Percentiles rank a stretch among this genome's conserved stretches.
These are phyloP conservation scores for Arthrobotrys megalospora DNA, from an alignment of 2,329 filamentous ascomycete species.

Conservation along the genomic window DNA sequence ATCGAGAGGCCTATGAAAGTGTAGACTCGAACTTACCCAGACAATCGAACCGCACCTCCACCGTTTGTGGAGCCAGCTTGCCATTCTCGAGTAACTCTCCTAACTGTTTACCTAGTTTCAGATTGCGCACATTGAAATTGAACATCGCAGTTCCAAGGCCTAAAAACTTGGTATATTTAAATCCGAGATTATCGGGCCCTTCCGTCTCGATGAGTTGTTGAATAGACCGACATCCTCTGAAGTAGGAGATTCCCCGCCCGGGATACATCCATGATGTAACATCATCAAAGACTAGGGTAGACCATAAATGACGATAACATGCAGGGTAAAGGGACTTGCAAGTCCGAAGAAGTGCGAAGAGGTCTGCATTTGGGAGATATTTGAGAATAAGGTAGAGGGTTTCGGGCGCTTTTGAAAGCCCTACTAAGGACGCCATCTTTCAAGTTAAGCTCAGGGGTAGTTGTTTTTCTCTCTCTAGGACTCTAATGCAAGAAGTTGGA, in stretches of 20 bases:
- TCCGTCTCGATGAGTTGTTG: background rate
- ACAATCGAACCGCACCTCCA: background rate
- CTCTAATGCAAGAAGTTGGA: background rate
- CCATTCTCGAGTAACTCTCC: slow-evolving; percentile 1
- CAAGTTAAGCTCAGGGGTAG: too few species aligned
- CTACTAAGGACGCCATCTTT: slow-evolving; percentile 8
- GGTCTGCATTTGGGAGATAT: background rate
- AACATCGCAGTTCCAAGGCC: background rate
- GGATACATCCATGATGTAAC: background rate
- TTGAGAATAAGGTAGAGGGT: slow-evolving; percentile 21
- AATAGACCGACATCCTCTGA: background rate
- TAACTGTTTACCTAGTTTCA: background rate
- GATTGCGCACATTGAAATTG: background rate
- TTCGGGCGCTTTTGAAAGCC: slow-evolving; percentile 19
- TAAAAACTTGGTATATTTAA: background rate
- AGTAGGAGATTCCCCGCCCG: background rate
- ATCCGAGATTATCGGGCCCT: background rate
- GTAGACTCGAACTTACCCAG: background rate
- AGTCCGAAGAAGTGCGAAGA: slow-evolving; percentile 16
- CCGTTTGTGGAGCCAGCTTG: slow-evolving; percentile 1
- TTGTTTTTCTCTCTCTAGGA: background rate
- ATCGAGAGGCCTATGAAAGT: background rate
- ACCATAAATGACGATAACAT: slow-evolving; percentile 24
- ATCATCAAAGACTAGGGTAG: background rate
- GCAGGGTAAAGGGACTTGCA: slow-evolving; percentile 31